These are phyloP conservation scores for Haplosporangium gracile DNA, from an alignment of 192 early-diverging fungal species.

Conservation along the genomic window DNA sequence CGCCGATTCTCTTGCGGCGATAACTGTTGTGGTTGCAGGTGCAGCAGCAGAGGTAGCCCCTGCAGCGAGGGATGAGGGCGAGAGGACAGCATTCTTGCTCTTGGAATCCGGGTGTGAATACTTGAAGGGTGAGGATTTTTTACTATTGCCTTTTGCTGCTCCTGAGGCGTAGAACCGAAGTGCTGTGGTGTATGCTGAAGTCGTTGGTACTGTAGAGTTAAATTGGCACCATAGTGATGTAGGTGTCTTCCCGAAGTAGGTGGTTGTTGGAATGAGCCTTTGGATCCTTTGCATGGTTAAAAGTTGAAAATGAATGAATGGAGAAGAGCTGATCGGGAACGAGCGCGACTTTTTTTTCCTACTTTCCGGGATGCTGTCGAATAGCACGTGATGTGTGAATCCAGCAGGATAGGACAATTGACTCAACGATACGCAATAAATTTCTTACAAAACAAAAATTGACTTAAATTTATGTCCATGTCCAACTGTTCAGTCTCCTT, in stretches of 20 bases:
- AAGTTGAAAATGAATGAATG: slow-evolving; percentile 9
- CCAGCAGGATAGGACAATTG: too few species aligned
- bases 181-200: not conserved
- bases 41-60: not conserved
- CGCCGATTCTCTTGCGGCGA: slow-evolving; percentile 2
- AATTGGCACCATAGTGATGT: not conserved
- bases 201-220: not conserved
- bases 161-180: slow-evolving; percentile 15
- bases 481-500: too few species aligned
- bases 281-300: slow-evolving; percentile 31
- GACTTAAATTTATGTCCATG: too few species aligned
- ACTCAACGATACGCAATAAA: too few species aligned
- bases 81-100: slow-evolving; percentile 14
- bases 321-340: not conserved
- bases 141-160: not conserved
- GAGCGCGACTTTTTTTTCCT: not conserved
- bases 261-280: slow-evolving; percentile 7
- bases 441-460: too few species aligned
- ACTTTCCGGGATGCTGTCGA: not conserved
- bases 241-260: not conserved
- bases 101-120: slow-evolving; percentile 41
- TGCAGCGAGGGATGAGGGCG: slow-evolving; percentile 26
- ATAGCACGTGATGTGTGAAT: not conserved
- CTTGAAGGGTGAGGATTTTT: slow-evolving; percentile 39
- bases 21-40: not conserved